Evolutionary conservation across 2,329 filamentous ascomycete genomes (phyloP), one percentile per base, ranked within the genome.

Genomic region (Aspergillus piperis): DNA sequence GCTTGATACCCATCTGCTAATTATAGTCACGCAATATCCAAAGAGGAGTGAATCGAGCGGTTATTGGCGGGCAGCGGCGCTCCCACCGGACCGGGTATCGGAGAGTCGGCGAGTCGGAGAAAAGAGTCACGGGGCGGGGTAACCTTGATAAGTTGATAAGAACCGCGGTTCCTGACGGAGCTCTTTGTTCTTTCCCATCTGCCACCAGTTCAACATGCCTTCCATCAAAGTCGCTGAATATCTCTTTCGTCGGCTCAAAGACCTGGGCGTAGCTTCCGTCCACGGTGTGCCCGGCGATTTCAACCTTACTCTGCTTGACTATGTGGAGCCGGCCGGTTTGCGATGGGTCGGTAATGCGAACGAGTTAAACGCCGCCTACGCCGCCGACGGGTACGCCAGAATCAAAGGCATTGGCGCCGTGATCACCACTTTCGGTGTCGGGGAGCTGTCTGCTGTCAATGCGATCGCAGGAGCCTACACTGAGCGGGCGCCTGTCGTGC

Each of bases 221-320:
- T 23, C 41, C 5, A 19, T 44, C 19, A 44, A 44, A 44, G 19
- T 44, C 3, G 41, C 41, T 13, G 41, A 44, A 23, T 90, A 90
- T 68, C 82, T 90, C 68, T 90, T 89, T 72, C 83, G 79, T 49
- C 81, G 88, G 57, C 80, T 90, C 13, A 79, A 84, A 64, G 83
- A 90, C 71, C 75, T 90, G 38, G 87, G 87, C 30, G 82, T 90
- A 32, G 80, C 83, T 56, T 88, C 86, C 10, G 78, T 90, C 58
- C 87, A 90, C 66, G 88, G 88, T 49, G 77, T 90, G n/a, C 88
- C 88, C 1, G 88, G 74, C n/a, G 89, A 91, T 75, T 91, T 88
- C 77, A 90, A 90, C 73, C 80, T 91, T 58, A 81, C 85, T 15
- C 82, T 87, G 8, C 81, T 91, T 23, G 89, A 91, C 73, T 89